Evolutionary conservation across 805 yeast species (phyloP), one percentile per base, ranked within the genome.

Genomic region (Sporopachydermia quercuum): DNA sequence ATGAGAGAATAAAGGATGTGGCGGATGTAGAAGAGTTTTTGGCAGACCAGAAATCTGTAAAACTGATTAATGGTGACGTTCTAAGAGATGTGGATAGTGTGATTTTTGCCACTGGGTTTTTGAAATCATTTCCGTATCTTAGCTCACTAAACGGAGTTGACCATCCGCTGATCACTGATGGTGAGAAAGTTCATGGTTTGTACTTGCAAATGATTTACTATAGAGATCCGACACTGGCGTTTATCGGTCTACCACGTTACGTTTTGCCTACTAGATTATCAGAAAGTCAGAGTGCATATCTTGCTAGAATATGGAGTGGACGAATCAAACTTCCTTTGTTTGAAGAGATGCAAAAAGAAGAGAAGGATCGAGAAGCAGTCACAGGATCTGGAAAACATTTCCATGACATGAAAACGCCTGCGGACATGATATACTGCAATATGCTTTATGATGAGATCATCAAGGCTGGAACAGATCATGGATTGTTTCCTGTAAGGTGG

Each of bases 41-140:
- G 35, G 46, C 62, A 3, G 58, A 52, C 1, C 55, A 60, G 1
- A 57, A 60, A 37, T 49, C 61, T 0, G 66, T 76, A 2, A 49
- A 54, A 8, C 70, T 77, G 42, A 61, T 47, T 3, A 74, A 73
- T 45, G 85, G 79, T 2, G 46, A 55, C 2, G 53, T 48, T 6
- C 42, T 76, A 2, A 47, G 48, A 1, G 62, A 62, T 30, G 68
- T 80, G 34, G 87, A 81, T 45, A 50, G 52, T 16, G 60, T 83
- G 5, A 60, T 82, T 5, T 79, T 76, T 53, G 80, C 83, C 38
- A 82, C 94, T 0, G 94, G 94, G 1, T 83, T 80, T 54, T 60
- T 73, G 37, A 75, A 75, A 49, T 68, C 73, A 30, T 63, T 71
- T 41, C 91, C 93, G 15, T 79, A 71, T 47, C 54, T 83, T 39